Evolutionary conservation across 495 filamentous ascomycete genomes (phyloP), one percentile per base, ranked within the genome.

Genomic region (Tuber aestivum): DNA sequence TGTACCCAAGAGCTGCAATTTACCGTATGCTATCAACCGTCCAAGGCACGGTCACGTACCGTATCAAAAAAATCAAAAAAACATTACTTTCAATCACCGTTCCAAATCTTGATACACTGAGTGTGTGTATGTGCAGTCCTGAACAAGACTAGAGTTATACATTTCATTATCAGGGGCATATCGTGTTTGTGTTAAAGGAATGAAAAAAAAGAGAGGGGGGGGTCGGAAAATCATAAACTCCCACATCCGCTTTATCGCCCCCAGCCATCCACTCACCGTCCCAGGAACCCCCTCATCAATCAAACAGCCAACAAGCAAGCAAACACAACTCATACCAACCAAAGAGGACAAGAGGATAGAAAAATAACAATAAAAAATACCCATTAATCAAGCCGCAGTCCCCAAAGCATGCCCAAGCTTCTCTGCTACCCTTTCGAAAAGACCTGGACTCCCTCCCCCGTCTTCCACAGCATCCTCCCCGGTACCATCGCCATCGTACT

Each of bases 391-490:
- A 41, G 23, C 37, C 78, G 44, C 78, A 2, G 73, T 42, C 61
- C 72, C 78, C 72, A 79, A 70, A 14, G 75, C 44, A 50, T 75
- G 38, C 32, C 78, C 77, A 73, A 79, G 27, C 41, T 70, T 79
- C 70, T 79, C 72, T n/a, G 70, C 76, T 32, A 76, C 78, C 45
- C 76, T 79, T 32, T 44, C 73, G 1, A 79, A 68, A 27, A 79
- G 41, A 27, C 77, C 56, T 65, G 48, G 73, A 44, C 6, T 75
- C 23, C 4, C 21, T 32, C 70, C 20, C 16, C 50, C 16, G 44
- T 45, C 78, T 3, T 80, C 69, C 9, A 70, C 76, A 32, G 70
- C 56, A 41, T 72, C 65, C 6, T 18, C 78, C 14, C 45, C 45
- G 14, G 56, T 14, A 65, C 56, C 27, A 20, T 5, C 16, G 9